Percentiles rank a stretch among this genome's conserved stretches.
Conservation (phyloP, 2,329 filamentous ascomycete species). For the Coniochaeta sp. region DNA sequence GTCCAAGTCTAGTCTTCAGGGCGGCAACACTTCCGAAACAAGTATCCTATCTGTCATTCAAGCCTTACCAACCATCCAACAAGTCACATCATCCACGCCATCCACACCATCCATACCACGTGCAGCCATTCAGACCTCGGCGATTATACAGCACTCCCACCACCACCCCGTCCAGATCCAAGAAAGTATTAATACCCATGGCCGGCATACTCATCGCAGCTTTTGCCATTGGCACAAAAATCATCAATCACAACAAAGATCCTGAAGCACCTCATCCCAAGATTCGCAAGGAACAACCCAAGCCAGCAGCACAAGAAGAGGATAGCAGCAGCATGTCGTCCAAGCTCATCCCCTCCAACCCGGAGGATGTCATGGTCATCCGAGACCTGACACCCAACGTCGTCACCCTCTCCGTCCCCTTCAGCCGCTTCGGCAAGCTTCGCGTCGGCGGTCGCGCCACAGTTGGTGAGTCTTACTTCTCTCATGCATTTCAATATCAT, state of each 20-base stretch:
- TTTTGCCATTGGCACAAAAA: not conserved
- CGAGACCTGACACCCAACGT: slow-evolving; percentile 75
- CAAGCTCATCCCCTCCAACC: slow-evolving; percentile 62
- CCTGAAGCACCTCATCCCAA: not conserved
- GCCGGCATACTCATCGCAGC: not conserved
- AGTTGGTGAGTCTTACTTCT: slow-evolving; percentile 49
- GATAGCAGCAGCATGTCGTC: slow-evolving; percentile 47
- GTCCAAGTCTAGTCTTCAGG: no score
- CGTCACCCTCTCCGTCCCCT: slow-evolving; percentile 75
- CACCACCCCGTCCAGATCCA: not conserved
- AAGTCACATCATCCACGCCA: no score
- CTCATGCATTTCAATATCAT: no score
- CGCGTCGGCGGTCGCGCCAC: slow-evolving; percentile 85
- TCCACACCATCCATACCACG: no score
- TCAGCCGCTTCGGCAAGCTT: slow-evolving; percentile 70
- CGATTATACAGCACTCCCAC: not conserved
- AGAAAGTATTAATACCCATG: not conserved
- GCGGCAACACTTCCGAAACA: not conserved
- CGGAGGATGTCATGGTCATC: slow-evolving; percentile 82
- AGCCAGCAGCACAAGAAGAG: no score
- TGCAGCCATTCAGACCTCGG: not conserved
- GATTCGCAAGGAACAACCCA: not conserved
- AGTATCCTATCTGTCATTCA: not conserved
- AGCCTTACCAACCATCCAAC: not conserved
- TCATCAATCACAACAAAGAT: not conserved